A percentile compares a stretch with the other conserved stretches of the same genome.
Conservation (phyloP, 192 early-diverging fungal genomes). For the Coemansia sp. region DNA sequence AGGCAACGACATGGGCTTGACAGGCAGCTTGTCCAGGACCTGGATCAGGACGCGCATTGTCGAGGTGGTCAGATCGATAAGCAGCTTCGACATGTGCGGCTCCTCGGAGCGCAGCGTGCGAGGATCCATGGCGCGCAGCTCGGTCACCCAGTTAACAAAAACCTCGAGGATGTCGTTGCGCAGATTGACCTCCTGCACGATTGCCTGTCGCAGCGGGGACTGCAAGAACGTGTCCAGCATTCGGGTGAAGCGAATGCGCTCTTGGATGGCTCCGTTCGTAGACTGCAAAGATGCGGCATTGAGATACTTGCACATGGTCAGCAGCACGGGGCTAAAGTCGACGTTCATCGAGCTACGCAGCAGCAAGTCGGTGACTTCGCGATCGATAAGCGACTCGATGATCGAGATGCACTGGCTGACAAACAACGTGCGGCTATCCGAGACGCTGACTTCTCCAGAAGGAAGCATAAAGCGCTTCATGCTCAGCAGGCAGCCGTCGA, state of each 20-base stretch:
- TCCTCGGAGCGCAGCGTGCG: conserved; percentile 46
- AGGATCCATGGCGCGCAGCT: conserved; percentile 52
- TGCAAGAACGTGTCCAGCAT: conserved; percentile 49
- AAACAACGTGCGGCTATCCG: conserved; percentile 53
- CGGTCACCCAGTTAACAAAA: conserved; percentile 54
- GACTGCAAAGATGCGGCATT: conserved; percentile 39
- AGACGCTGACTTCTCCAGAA: conserved; percentile 50
- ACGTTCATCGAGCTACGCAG: conserved; percentile 44
- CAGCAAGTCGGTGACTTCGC: conserved; percentile 43
- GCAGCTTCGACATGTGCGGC: conserved; percentile 38
- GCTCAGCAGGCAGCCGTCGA: conserved; percentile 47
- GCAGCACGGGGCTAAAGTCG: conserved; percentile 50
- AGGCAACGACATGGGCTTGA: conserved; percentile 44
- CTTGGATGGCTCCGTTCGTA: conserved; percentile 39
- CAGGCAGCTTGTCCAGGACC: conserved; percentile 48
- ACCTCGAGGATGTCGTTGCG: conserved; percentile 52
- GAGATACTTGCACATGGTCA: conserved; percentile 49
- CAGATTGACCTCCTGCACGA: conserved; percentile 51
- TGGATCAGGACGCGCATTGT: conserved; percentile 48
- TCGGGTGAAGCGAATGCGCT: conserved; percentile 46
- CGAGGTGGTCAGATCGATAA: conserved; percentile 41
- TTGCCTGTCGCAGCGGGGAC: conserved; percentile 47
- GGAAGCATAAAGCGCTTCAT: conserved; percentile 52
- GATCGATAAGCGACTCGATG: conserved; percentile 48
- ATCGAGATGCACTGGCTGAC: conserved; percentile 54